A percentile compares a stretch with the other conserved stretches of the same genome.
Evolutionary conservation across 1,284 basidiomycete genomes (phyloP).

Genomic region (Pterulicium gracile): DNA sequence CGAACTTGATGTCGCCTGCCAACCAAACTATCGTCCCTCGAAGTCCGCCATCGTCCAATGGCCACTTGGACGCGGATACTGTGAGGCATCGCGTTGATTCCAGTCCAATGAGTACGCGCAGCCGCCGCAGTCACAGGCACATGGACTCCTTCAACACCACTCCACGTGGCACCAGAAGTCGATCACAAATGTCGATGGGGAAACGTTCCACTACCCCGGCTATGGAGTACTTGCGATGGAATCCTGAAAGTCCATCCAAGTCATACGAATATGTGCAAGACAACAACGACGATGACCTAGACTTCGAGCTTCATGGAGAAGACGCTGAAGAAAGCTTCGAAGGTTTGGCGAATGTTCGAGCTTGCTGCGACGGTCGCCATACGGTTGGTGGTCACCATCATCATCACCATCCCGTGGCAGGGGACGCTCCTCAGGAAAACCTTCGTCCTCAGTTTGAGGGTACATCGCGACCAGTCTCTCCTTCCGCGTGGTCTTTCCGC

Average conservation of each 20-base stretch:
- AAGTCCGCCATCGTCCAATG: constrained; percentile 43
- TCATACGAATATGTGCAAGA: constrained; percentile 53
- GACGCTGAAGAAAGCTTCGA: constrained; percentile 78
- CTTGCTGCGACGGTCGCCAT: constrained; percentile 91
- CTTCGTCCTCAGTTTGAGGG: constrained; percentile 7
- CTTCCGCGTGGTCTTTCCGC: constrained; percentile 69
- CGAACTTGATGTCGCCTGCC: constrained; percentile 30
- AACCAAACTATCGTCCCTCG: constrained; percentile 31
- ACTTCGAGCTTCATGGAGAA: constrained; percentile 71
- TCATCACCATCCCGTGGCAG: constrained; percentile 28
- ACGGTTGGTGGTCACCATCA: constrained; percentile 63
- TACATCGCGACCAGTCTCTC: constrained; percentile 53
- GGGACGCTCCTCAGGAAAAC: constrained; percentile 16
- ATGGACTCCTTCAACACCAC: constrained; percentile 61
- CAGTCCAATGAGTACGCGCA: constrained; percentile 65
- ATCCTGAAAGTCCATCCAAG: constrained; percentile 49
- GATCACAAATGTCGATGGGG: constrained; percentile 64
- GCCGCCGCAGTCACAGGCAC: constrained; percentile 41
- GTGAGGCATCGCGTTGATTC: constrained; percentile 31
- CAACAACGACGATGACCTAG: constrained; percentile 58
- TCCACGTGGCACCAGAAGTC: constrained; percentile 58
- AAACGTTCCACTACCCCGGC: constrained; percentile 86
- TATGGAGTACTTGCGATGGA: constrained; percentile 76
- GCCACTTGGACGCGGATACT: constrained; percentile 43
- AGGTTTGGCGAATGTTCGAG: constrained; percentile 89